Evolutionary conservation across 495 filamentous ascomycete species (phyloP), one percentile per base, ranked within the genome.

Genomic region (Trichoderma virens): DNA sequence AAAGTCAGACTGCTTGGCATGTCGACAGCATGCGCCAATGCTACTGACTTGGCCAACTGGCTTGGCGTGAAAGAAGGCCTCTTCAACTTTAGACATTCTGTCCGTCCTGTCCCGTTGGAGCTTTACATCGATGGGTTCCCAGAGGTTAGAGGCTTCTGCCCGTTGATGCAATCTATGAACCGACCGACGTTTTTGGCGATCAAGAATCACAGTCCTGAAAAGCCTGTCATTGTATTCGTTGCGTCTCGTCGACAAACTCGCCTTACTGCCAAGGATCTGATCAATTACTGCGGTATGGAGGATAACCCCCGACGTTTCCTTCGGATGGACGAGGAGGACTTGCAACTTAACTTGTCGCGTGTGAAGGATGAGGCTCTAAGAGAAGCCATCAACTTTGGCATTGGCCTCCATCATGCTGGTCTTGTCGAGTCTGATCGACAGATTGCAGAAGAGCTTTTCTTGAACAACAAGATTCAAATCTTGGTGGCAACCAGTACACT

Each of bases 91-190:
- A 85, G 93, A 11, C 95, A 98, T 74, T 96, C 92, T n/a, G 93
- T 98, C 63, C 90, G 94, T 16, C 94, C 94, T 7, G 94, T 99
- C 18, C 94, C 94, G 9, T 76, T 99, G 23, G 92, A 97, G 75
- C 90, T 95, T 59, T 98, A 89, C 75, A 98, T 99, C 67, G 94
- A 99, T 69, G 95, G 94, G 2, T 99, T 99, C 70, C 92, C 95
- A 0, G 91, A 97, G 70, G 88, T 92, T 67, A 87, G 92, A 63
- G 94, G 95, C 13, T 99, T 98, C 75, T 98, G 95, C 69, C 91
- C 95, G 9, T 75, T 99, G 63, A 99, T 99, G 94, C 93, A 97
- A 74, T 93, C 90, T 0, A 99, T 99, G 94, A 99, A 99, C 67
- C 85, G 95, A 8, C 94, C 94, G 14, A 97, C 94, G 0, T 99